Conservation (phyloP, 345 rosid species). For the Hibiscus syriacus region DNA sequence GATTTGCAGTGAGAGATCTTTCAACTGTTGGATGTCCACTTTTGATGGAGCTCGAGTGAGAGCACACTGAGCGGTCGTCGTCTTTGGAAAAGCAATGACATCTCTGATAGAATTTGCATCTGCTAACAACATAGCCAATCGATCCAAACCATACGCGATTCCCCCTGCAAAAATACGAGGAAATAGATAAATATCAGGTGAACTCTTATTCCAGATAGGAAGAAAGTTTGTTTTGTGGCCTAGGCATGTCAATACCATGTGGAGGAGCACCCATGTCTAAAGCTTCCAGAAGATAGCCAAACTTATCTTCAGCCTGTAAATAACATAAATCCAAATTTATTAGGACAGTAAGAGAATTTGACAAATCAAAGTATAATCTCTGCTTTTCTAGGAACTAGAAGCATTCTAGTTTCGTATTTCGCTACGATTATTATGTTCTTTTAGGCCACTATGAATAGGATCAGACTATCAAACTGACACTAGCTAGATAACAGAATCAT, state of each 20-base stretch:
- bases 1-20: slow-evolving; percentile 50
- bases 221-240: neutral
- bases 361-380: neutral
- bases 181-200: neutral
- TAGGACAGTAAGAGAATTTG: neutral
- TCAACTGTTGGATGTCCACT: slow-evolving; percentile 83
- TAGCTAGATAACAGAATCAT: neutral
- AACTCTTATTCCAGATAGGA: neutral
- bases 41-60: slow-evolving; percentile 82
- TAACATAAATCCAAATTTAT: neutral
- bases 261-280: slow-evolving; percentile 99
- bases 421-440: neutral
- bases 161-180: slow-evolving; percentile 50
- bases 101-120: slow-evolving; percentile 79
- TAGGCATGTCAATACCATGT: slow-evolving; percentile 46
- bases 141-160: slow-evolving; percentile 85
- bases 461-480: neutral
- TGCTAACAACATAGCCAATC: slow-evolving; percentile 82
- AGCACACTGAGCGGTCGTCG: slow-evolving; percentile 92
- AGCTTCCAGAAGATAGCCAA: slow-evolving; percentile 95
- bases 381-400: neutral
- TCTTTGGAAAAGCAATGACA: slow-evolving; percentile 94
- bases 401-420: neutral
- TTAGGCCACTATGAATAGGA: neutral
- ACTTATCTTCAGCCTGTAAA: slow-evolving; percentile 82